A percentile compares a stretch with the other conserved stretches of the same genome.
Evolutionary conservation across 768 basidiomycete genomes (phyloP).

Genomic region (Pleurotus tuber-regium): DNA sequence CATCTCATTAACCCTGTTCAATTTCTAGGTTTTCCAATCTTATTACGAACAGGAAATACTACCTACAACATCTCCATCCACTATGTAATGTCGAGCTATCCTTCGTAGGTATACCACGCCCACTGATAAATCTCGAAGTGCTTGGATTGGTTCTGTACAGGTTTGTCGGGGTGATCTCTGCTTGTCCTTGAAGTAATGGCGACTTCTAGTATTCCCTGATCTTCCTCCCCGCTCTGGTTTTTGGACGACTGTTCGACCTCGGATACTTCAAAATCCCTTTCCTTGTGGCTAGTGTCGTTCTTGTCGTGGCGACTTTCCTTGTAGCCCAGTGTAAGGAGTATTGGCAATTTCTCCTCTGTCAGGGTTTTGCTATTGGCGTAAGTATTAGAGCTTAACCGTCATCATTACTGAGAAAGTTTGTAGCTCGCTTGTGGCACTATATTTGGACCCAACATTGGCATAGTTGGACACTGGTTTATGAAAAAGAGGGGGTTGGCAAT

Average conservation of each 20-base stretch:
- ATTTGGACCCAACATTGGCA: conserved; percentile 48
- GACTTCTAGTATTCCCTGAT: conserved; percentile 42
- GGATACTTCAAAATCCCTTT: conserved; percentile 53
- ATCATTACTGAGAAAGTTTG: no score
- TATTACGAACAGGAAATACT: conserved; percentile 53
- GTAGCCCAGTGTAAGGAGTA: conserved; percentile 57
- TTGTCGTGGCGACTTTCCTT: conserved; percentile 50
- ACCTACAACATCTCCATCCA: conserved; percentile 40
- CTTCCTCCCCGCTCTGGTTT: conserved; percentile 48
- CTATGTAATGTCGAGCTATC: conserved; percentile 38
- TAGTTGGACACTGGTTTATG: conserved; percentile 66
- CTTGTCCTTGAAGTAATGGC: not conserved
- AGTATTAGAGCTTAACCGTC: conserved; percentile 16
- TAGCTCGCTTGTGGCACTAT: conserved; percentile 37
- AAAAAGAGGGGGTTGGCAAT: conserved; percentile 50
- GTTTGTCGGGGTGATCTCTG: conserved; percentile 9
- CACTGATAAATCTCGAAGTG: conserved; percentile 17
- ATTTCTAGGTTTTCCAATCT: conserved; percentile 51
- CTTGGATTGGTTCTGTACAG: conserved; percentile 32
- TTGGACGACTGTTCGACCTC: conserved; percentile 60
- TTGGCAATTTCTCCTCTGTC: conserved; percentile 67
- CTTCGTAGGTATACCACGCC: not conserved
- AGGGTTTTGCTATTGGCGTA: conserved; percentile 59
- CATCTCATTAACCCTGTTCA: no score
- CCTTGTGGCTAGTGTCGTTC: conserved; percentile 37